phyloP scores from a whole-genome alignment of 2,329 filamentous ascomycete species.

The Aureobasidium subglaciale region DNA sequence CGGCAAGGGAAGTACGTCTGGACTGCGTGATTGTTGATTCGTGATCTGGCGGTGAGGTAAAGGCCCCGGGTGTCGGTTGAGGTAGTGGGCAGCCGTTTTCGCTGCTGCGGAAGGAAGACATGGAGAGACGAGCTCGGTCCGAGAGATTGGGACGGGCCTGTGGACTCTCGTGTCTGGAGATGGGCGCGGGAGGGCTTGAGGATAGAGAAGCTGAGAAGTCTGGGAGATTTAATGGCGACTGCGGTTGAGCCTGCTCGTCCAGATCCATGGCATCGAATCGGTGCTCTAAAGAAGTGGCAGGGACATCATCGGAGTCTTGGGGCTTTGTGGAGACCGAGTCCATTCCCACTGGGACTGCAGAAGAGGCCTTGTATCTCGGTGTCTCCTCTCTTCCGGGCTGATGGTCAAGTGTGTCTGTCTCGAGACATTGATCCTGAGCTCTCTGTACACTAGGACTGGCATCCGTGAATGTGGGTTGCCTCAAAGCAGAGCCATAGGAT shows the following conservation, averaged over 20 bases:
- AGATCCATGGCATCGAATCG: not conserved
- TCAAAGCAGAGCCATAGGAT: not conserved
- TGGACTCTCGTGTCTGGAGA: slow-evolving; percentile 20
- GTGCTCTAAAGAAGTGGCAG: not conserved
- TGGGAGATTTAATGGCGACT: not conserved
- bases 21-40: not conserved
- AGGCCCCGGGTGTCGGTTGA: slow-evolving; percentile 23
- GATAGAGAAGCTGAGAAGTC: not conserved
- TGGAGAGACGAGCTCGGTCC: slow-evolving; percentile 42
- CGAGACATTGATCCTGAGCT: not conserved
- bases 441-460: not conserved
- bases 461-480: not conserved
- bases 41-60: slow-evolving; percentile 13
- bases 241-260: not conserved
- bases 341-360: not conserved
- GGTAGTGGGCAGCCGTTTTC: slow-evolving; percentile 20
- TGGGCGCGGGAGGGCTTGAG: not conserved
- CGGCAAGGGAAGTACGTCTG: slow-evolving; percentile 51
- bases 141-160: slow-evolving; percentile 34
- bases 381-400: not conserved
- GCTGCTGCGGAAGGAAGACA: slow-evolving; percentile 28
- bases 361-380: not conserved
- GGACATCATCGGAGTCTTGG: not conserved
- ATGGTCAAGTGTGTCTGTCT: not conserved
- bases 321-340: not conserved